Percentiles rank a stretch among this genome's conserved stretches.
Evolutionary conservation across 1,284 basidiomycete genomes (phyloP).

Genomic region (Papiliotrema nemorosa): DNA sequence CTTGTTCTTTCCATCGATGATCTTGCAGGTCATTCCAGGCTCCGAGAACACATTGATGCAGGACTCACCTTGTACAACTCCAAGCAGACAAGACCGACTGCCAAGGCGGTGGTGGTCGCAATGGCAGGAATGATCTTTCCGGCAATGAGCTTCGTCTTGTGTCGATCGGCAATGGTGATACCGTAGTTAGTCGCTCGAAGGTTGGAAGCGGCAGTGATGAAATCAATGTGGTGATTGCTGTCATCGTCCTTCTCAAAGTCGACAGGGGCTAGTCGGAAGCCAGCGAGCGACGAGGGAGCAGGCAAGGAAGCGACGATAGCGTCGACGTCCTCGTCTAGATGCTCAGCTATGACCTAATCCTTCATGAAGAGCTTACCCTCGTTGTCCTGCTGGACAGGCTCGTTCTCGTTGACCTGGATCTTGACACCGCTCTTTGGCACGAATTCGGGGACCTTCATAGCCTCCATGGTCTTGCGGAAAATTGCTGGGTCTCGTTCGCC

Average conservation of each 20-base stretch:
- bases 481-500: conserved; percentile 76
- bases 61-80: conserved; percentile 86
- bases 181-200: conserved; percentile 94
- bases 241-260: conserved; percentile 99
- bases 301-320: conserved; percentile 68
- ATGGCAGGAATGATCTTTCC: conserved; percentile 99
- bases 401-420: conserved; percentile 93
- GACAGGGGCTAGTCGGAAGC: conserved; percentile 89
- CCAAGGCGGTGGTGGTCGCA: conserved; percentile 93
- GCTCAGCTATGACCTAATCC: not conserved
- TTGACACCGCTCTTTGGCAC: conserved; percentile 87
- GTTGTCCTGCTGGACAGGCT: conserved; percentile 64
- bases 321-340: conserved; percentile 55
- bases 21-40: conserved; percentile 51
- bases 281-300: conserved; percentile 83
- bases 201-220: conserved; percentile 97
- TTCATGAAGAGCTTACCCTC: conserved; percentile 48
- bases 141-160: conserved; percentile 97
- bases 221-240: conserved; percentile 97
- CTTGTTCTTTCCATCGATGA: conserved; percentile 91
- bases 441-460: conserved; percentile 90
- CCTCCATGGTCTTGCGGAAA: conserved; percentile 81
- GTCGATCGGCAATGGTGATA: conserved; percentile 82
- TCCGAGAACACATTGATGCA: not conserved
- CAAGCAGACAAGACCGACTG: conserved; percentile 91